Percentiles rank a stretch among this genome's conserved stretches.
Conservation (phyloP, 192 early-diverging fungal species). For the Backusella tarrabulga region DNA sequence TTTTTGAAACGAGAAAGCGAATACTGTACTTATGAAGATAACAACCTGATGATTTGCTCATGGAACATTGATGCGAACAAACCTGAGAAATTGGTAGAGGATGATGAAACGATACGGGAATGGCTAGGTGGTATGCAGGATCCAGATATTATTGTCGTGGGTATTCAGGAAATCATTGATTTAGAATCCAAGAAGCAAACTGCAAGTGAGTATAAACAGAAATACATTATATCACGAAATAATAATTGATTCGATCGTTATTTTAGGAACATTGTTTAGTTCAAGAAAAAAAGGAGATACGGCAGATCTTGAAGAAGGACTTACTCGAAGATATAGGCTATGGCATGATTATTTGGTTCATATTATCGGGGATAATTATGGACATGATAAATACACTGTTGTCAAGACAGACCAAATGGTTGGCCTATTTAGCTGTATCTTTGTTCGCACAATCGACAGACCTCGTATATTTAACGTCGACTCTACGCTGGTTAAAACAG, state of each 20-base stretch:
- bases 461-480: conserved; percentile 56
- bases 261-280: conserved; percentile 51
- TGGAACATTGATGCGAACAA: conserved; percentile 95
- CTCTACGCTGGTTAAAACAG: conserved; percentile 84
- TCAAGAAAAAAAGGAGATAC: conserved; percentile 56
- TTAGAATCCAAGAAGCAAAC: conserved; percentile 80
- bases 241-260: neutral
- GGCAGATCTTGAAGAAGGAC: conserved; percentile 47
- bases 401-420: conserved; percentile 82
- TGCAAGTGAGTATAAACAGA: conserved; percentile 52
- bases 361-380: conserved; percentile 55
- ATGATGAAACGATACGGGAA: conserved; percentile 46
- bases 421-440: conserved; percentile 87
- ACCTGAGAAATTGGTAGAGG: conserved; percentile 71
- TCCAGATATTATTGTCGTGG: conserved; percentile 79
- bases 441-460: conserved; percentile 63
- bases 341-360: conserved; percentile 80
- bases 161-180: conserved; percentile 88
- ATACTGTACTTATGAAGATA: conserved; percentile 61
- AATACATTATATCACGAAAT: neutral
- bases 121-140: conserved; percentile 49
- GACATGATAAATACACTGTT: conserved; percentile 54
- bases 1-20: conserved; percentile 60
- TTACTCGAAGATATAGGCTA: conserved; percentile 71
- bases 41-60: conserved; percentile 79